Evolutionary conservation across 2,329 filamentous ascomycete species (phyloP).

Genomic region (Teratosphaeria pseudoeucalypti): DNA sequence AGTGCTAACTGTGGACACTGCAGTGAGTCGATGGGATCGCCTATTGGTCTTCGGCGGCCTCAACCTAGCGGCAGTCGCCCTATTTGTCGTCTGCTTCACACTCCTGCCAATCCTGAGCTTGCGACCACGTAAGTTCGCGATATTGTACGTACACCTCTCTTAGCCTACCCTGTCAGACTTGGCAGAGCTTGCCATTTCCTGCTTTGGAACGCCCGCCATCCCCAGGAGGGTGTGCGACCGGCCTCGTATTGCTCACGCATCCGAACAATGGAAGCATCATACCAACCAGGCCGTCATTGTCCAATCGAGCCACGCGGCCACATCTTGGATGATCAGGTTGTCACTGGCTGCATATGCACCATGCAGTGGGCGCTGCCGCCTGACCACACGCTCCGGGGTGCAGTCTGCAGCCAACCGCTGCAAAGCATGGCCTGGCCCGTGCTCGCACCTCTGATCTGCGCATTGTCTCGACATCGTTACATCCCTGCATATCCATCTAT

Average conservation of each 20-base stretch:
- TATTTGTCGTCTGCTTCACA: conserved; percentile 88
- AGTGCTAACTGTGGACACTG: conserved; percentile 23
- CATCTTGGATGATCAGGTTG: conserved; percentile 11
- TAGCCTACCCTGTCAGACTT: conserved; percentile 2
- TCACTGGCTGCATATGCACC: conserved; percentile 20
- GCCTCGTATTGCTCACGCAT: conserved; percentile 10
- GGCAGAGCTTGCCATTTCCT: background rate
- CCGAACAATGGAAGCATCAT: conserved; percentile 10
- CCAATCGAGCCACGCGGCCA: conserved; percentile 15
- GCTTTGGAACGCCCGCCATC: background rate
- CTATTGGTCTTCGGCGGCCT: conserved; percentile 84
- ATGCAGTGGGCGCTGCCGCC: conserved; percentile 19
- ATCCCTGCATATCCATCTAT: background rate
- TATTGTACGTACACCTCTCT: conserved; percentile 62
- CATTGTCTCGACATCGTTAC: background rate
- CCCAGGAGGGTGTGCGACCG: conserved; percentile 14
- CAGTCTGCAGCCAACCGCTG: conserved; percentile 11
- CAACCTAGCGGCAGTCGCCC: conserved; percentile 77
- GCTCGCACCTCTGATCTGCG: conserved; percentile 1
- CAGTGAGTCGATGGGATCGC: conserved; percentile 96
- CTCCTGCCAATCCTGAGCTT: conserved; percentile 74
- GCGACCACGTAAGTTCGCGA: conserved; percentile 86
- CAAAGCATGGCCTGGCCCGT: conserved; percentile 2
- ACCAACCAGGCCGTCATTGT: conserved; percentile 1
- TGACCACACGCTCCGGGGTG: conserved; percentile 23